Evolutionary conservation across 148 eudicot species (phyloP).

Genomic region (Rhododendron williamsianum): DNA sequence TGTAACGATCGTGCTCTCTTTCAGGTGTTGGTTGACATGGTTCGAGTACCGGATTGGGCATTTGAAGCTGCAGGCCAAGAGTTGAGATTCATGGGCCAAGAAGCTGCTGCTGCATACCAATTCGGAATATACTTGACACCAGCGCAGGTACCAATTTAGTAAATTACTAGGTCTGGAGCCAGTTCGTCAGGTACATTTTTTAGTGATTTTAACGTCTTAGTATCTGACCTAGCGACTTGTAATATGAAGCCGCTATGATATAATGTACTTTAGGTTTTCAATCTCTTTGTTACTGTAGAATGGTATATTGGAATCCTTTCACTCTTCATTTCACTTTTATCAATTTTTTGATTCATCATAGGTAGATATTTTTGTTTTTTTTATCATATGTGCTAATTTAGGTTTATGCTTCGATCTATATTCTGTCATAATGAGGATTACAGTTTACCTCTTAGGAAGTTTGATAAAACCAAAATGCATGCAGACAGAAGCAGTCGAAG

Average conservation of each 20-base stretch:
- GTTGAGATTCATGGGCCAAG: conserved; percentile 94
- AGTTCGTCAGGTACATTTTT: neutral
- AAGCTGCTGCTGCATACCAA: conserved; percentile 74
- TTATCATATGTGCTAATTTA: neutral
- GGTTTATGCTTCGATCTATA: neutral
- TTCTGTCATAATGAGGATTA: neutral
- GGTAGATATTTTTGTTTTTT: neutral
- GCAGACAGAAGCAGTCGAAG: conserved; percentile 95
- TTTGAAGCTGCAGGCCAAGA: conserved; percentile 97
- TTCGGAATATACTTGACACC: conserved; percentile 82
- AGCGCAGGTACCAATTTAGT: conserved; percentile 58
- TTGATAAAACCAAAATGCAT: neutral
- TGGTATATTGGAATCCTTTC: neutral
- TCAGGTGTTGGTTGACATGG: conserved; percentile 89
- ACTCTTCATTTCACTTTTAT: neutral
- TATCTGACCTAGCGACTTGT: neutral
- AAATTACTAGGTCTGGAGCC: neutral
- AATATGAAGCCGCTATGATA: neutral
- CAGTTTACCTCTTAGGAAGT: neutral
- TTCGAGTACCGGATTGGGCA: conserved; percentile 97
- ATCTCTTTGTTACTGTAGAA: neutral
- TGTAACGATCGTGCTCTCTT: neutral
- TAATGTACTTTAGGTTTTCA: neutral
- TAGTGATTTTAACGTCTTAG: too few relatives aligned
- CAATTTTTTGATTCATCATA: neutral